Evolutionary conservation across 2,329 filamentous ascomycete genomes (phyloP).

Genomic region (Blastomyces emzantsi): DNA sequence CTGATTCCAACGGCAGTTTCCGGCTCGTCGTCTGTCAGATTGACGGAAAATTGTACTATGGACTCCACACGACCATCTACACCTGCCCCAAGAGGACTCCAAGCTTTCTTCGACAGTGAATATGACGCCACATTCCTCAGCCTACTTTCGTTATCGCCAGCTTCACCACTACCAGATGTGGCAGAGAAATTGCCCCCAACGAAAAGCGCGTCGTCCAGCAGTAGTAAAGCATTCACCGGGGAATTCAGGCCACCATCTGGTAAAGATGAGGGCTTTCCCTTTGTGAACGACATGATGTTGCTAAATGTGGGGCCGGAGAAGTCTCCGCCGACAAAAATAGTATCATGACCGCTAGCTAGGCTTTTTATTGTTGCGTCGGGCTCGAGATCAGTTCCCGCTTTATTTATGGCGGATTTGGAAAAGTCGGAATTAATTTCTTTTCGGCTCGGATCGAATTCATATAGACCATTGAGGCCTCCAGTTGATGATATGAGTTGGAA

Average conservation of each 20-base stretch:
- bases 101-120: slow-evolving; percentile 57
- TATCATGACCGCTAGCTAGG: slow-evolving; percentile 55
- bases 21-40: slow-evolving; percentile 57
- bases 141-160: slow-evolving; percentile 53
- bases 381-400: slow-evolving; percentile 62
- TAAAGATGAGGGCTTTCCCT: slow-evolving; percentile 52
- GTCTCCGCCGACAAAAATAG: slow-evolving; percentile 72
- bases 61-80: slow-evolving; percentile 69
- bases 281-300: slow-evolving; percentile 69
- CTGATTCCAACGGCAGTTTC: slow-evolving; percentile 72
- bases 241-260: slow-evolving; percentile 69
- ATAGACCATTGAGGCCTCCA: slow-evolving; percentile 79
- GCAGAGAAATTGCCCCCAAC: slow-evolving; percentile 79
- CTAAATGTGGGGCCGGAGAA: slow-evolving; percentile 60
- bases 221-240: slow-evolving; percentile 61
- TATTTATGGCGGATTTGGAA: slow-evolving; percentile 63
- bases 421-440: slow-evolving; percentile 55
- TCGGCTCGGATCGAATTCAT: slow-evolving; percentile 68
- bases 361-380: slow-evolving; percentile 58
- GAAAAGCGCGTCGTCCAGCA: slow-evolving; percentile 59
- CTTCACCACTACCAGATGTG: slow-evolving; percentile 40
- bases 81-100: slow-evolving; percentile 73
- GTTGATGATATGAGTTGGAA: slow-evolving; percentile 57
- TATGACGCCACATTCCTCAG: slow-evolving; percentile 71
- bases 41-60: slow-evolving; percentile 69